Evolutionary conservation across 768 basidiomycete genomes (phyloP).

Genomic region (Mycena filopes): DNA sequence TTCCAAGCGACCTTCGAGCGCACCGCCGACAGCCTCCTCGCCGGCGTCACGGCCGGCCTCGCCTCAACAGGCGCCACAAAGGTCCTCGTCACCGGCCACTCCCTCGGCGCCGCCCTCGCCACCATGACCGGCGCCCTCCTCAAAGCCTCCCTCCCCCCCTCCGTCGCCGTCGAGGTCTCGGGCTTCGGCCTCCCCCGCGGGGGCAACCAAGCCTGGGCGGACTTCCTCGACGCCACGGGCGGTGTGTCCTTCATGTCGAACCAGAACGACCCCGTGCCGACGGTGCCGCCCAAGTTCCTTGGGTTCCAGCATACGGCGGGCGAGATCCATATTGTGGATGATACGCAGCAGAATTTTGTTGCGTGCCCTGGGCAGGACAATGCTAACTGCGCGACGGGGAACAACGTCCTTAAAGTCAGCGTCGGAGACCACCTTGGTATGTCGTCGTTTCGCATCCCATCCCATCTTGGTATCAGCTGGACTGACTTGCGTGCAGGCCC

Average conservation of each 20-base stretch:
- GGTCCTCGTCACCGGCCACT: slow-evolving; percentile 53
- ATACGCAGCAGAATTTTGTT: slow-evolving; percentile 39
- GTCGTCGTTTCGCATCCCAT: background rate
- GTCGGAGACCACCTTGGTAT: slow-evolving; percentile 38
- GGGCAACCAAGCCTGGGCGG: slow-evolving; percentile 56
- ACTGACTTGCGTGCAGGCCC: slow-evolving; percentile 36
- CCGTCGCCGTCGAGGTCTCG: slow-evolving; percentile 45
- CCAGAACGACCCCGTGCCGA: slow-evolving; percentile 56
- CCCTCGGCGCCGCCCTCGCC: slow-evolving; percentile 57
- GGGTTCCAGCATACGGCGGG: slow-evolving; percentile 49
- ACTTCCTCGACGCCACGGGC: slow-evolving; percentile 51
- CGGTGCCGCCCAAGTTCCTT: slow-evolving; percentile 48
- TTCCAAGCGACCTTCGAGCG: slow-evolving; percentile 53
- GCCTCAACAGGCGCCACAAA: slow-evolving; percentile 43
- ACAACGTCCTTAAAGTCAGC: slow-evolving; percentile 1
- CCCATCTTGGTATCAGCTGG: slow-evolving; percentile 12
- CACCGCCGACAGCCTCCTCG: slow-evolving; percentile 47
- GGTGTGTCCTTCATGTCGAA: slow-evolving; percentile 47
- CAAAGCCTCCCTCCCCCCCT: slow-evolving; percentile 46
- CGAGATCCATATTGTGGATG: slow-evolving; percentile 51
- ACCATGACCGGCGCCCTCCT: slow-evolving; percentile 57
- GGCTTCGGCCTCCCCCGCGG: slow-evolving; percentile 57
- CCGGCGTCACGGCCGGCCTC: slow-evolving; percentile 44
- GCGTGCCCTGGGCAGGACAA: slow-evolving; percentile 55
- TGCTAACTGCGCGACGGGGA: slow-evolving; percentile 22